These are phyloP conservation scores for Paramecium tetraurelia DNA, from an alignment of 73 alveolate species.

Conservation along the genomic window DNA sequence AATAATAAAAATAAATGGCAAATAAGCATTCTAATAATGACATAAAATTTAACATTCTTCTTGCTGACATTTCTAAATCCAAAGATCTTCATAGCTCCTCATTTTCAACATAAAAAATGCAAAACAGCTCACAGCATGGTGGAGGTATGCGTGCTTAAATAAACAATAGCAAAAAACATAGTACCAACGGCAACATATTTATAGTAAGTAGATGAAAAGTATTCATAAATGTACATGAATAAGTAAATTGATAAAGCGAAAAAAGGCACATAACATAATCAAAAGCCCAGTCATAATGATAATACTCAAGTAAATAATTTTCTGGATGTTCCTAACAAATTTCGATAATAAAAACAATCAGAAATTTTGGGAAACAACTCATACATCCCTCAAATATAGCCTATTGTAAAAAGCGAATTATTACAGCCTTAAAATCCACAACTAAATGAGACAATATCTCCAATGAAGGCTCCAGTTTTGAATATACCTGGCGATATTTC, in stretches of 20 bases:
- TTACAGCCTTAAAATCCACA: neutral
- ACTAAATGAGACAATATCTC: neutral
- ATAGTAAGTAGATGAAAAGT: neutral
- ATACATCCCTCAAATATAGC: neutral
- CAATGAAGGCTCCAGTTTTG: neutral
- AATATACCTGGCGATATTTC: neutral
- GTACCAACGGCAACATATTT: slow-evolving; percentile 1
- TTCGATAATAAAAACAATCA: neutral
- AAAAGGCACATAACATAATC: neutral
- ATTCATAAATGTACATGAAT: neutral
- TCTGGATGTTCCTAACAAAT: neutral
- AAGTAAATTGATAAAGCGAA: neutral
- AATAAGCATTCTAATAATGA: slow-evolving; percentile 28
- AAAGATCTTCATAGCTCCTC: neutral
- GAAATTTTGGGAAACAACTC: neutral
- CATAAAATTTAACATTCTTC: neutral
- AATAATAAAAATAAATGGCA: slow-evolving; percentile 1
- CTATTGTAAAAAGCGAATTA: neutral
- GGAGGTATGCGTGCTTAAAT: neutral
- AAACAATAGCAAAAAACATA: neutral
- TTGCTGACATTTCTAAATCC: neutral
- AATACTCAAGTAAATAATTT: neutral
- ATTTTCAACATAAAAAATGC: neutral
- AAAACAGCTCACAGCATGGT: neutral
- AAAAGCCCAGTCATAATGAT: neutral